Evolutionary conservation across 2,329 filamentous ascomycete species (phyloP), one percentile per base, ranked within the genome.

Genomic region (Orbilia oligospora): DNA sequence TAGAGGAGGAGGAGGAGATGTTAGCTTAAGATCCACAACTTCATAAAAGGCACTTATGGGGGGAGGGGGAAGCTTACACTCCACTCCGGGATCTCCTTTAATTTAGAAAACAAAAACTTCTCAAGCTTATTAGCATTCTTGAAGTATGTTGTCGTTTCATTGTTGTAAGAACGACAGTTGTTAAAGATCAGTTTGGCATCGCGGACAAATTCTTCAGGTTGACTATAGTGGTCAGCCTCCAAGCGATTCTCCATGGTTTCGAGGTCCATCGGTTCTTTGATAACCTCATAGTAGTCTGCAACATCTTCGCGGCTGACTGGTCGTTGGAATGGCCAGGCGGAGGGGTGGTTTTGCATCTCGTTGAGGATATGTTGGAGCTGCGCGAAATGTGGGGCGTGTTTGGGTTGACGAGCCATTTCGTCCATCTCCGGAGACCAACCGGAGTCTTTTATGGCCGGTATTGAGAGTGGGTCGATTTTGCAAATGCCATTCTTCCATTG

Each of bases 371-470:
- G 93, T 12, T 97, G 89, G 1, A 99, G 90, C 81, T 97, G 92
- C 84, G 96, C 97, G 87, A 97, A 97, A 84, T 97, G 97, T 55
- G 96, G 96, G 0, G 96, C 96, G 83, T 97, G 95, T 41, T 96
- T 93, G 30, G 96, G 95, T 84, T 97, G 94, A 41, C 96, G 92
- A 0, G 96, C 94, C 22, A 99, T 88, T 84, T 97, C 94, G 85
- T 99, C 96, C 96, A 99, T 99, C 83, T 97, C 95, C 0, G 93
- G 92, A 0, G 93, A 97, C 96, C 96, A 99, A 80, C 96, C 0
- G 93, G 71, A 82, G 68, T 81, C 78, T 82, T 91, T 93, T 85
- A 99, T 97, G 14, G 95, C 94, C 18, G 92, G 89, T 80, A 98
- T 95, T 22, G 89, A 89, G 79, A 97, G 88, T 0, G 96, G 93